A percentile compares a stretch with the other conserved stretches of the same genome.
Evolutionary conservation across 257 asterid species (phyloP).

Genomic region (Primulina eburnea): DNA sequence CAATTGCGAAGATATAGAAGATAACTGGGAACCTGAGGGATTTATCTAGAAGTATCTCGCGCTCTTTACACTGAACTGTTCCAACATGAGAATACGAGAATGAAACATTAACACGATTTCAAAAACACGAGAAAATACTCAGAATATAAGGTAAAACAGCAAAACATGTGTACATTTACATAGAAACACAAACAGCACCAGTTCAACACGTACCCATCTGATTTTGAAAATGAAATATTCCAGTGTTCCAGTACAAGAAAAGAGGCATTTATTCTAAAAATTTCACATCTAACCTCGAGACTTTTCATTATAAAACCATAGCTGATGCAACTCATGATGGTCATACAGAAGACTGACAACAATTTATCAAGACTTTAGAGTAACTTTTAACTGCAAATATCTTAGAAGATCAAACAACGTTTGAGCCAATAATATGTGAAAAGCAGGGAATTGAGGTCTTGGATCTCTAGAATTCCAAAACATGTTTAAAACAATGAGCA

Average conservation of each 20-base stretch:
- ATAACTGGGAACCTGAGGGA: not conserved
- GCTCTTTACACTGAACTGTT: constrained; percentile 1
- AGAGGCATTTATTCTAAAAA: not conserved
- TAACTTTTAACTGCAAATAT: not conserved
- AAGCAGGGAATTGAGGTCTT: not conserved
- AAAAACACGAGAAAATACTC: constrained; percentile 4
- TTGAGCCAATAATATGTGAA: not conserved
- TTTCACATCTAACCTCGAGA: not conserved
- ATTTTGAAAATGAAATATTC: not conserved
- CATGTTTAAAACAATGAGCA: not conserved
- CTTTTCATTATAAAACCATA: not conserved
- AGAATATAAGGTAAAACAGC: not conserved
- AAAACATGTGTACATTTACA: not conserved
- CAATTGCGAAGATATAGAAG: not conserved
- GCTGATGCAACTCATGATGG: not conserved
- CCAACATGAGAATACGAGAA: not conserved
- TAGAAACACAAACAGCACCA: not conserved
- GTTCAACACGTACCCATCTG: not conserved
- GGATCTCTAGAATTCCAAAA: not conserved
- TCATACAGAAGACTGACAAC: not conserved
- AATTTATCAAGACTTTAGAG: too few species aligned
- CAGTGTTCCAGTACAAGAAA: not conserved
- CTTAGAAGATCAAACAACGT: not conserved
- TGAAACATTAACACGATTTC: not conserved
- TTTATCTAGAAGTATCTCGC: not conserved